phyloP scores from a whole-genome alignment of 179 eudicot species.

The Drosera spatulata region DNA sequence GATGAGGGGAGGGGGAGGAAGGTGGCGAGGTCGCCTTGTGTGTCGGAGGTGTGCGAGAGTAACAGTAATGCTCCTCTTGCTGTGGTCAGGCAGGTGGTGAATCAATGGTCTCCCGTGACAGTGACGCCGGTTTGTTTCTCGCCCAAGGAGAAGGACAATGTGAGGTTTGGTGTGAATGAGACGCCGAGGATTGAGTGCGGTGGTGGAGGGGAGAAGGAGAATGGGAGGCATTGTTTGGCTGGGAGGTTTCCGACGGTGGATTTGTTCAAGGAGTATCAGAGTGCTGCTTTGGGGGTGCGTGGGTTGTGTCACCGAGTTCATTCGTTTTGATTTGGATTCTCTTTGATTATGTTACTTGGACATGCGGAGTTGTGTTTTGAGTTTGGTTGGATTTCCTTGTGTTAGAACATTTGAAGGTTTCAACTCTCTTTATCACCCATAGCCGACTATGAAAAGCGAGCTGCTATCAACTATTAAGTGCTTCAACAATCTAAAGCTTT shows the following conservation, averaged over 20 bases:
- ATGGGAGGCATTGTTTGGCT: conserved; percentile 49
- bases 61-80: conserved; percentile 18
- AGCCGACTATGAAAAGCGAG: too few relatives aligned
- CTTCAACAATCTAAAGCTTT: too few relatives aligned
- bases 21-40: conserved; percentile 19
- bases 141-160: conserved; percentile 11
- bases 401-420: too few relatives aligned
- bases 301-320: conserved; percentile 1
- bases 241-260: conserved; percentile 66
- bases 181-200: conserved; percentile 14
- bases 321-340: too few relatives aligned
- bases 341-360: too few relatives aligned
- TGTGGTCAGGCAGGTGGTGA: conserved; percentile 34
- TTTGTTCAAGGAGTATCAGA: conserved; percentile 76
- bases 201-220: conserved; percentile 20
- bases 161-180: conserved; percentile 13
- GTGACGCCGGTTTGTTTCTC: conserved; percentile 20
- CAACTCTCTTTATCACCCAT: too few relatives aligned
- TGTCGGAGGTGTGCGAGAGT: conserved; percentile 19
- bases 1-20: conserved; percentile 36
- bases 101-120: background rate
- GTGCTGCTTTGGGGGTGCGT: conserved; percentile 86
- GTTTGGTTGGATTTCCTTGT: too few relatives aligned
- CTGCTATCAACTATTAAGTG: too few relatives aligned
- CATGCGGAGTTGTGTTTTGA: too few relatives aligned